A percentile compares a stretch with the other conserved stretches of the same genome.
Evolutionary conservation across 2,329 filamentous ascomycete species (phyloP).

Genomic region (Grosmannia huntii): DNA sequence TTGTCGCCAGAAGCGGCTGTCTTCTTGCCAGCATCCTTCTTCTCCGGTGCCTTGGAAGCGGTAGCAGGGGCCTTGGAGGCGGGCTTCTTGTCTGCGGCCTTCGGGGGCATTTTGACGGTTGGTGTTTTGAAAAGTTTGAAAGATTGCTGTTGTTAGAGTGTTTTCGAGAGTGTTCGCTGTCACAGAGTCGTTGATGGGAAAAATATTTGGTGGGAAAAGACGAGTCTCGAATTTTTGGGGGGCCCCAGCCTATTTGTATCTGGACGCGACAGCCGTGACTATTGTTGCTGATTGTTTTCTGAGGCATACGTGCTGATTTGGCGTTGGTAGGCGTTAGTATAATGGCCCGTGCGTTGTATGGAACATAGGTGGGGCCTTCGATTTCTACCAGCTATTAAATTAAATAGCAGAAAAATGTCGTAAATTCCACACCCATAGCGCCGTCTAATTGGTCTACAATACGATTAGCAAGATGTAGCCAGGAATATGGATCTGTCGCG

Average conservation of each 20-base stretch:
- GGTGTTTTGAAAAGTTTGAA: conserved; percentile 4
- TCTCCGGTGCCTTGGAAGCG: conserved; percentile 62
- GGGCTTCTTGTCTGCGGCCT: conserved; percentile 97
- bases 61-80: conserved; percentile 87
- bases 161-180: conserved; percentile 6
- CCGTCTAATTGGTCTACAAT: not conserved
- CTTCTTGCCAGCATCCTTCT: conserved; percentile 99
- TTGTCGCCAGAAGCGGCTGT: conserved; percentile 91
- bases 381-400: not conserved
- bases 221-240: conserved; percentile 30
- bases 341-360: conserved; percentile 8
- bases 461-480: no score
- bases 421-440: not conserved
- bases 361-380: not conserved
- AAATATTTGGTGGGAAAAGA: conserved; percentile 25
- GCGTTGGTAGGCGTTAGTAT: conserved; percentile 5
- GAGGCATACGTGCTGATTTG: conserved; percentile 12
- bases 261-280: conserved; percentile 37
- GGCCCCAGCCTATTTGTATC: conserved; percentile 47
- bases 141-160: conserved; percentile 9
- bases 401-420: not conserved
- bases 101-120: conserved; percentile 75
- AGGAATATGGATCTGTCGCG: not conserved
- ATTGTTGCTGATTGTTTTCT: conserved; percentile 40
- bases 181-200: conserved; percentile 12